Evolutionary conservation across 352 stramenopile genomes (phyloP), one percentile per base, ranked within the genome.

Genomic region (Phytophthora pini): DNA sequence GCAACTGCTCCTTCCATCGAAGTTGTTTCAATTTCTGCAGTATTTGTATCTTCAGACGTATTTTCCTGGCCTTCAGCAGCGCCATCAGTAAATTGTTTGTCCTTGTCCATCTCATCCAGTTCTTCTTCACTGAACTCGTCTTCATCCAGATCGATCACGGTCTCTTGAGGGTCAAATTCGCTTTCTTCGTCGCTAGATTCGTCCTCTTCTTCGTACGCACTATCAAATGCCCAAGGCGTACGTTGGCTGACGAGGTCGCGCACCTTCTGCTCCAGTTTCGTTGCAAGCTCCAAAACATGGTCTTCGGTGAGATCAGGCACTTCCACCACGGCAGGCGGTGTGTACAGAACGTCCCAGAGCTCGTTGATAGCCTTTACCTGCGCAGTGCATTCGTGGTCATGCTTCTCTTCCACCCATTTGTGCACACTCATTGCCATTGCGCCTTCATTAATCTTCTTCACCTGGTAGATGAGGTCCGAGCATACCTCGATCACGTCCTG

Each of bases 351-450:
- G 9, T 84, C 65, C 59, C 85, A 84, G 6, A 95, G 57, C 39
- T 95, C 81, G 53, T 95, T 93, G 41, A 95, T 93, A 31, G 73
- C 70, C 27, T 87, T 87, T 45, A 95, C 82, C 56, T 87, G 78
- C n/a, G 74, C 61, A 6, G 70, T 79, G 55, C 87, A 95, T 36
- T 93, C 85, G 2, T 62, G 48, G 40, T 95, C 84, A 39, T 75
- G 77, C 47, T 82, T 79, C 34, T 91, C 76, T 62, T 94, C 84
- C 17, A 94, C 79, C 87, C 87, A 95, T 54, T 90, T 92, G 72
- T 95, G 87, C 38, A 93, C 85, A 39, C 87, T 95, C 82, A 94
- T 92, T 17, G 87, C 87, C 87, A 95, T 95, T 6, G 80, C 80
- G 31, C 85, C 86, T 83, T 95, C 87, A 44, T 83, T 90, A 12